Conservation (phyloP, 192 early-diverging fungal species). For the Coemansia sp. region DNA sequence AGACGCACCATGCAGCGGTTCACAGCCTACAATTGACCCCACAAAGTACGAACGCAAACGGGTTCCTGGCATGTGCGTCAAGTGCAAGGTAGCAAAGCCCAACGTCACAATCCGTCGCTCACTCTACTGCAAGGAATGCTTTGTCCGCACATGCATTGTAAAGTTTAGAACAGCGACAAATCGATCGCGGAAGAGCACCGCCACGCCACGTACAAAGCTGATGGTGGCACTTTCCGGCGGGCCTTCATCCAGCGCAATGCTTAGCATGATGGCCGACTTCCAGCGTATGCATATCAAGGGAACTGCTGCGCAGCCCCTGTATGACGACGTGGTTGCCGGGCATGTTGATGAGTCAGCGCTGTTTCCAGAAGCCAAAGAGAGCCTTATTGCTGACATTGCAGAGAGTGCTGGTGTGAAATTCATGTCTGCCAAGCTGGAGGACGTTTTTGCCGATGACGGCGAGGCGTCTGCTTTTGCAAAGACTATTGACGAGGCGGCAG, state of each 20-base stretch:
- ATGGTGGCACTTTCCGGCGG: slow-evolving; percentile 88
- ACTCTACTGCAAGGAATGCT: slow-evolving; percentile 83
- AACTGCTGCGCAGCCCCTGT: slow-evolving; percentile 60
- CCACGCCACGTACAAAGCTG: slow-evolving; percentile 55
- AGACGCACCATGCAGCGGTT: background rate
- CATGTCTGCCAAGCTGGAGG: slow-evolving; percentile 61
- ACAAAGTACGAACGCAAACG: slow-evolving; percentile 14
- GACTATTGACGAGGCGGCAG: slow-evolving; percentile 14
- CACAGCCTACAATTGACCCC: background rate
- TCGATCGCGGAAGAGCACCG: slow-evolving; percentile 50
- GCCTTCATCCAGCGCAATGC: slow-evolving; percentile 71
- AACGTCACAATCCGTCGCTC: slow-evolving; percentile 67
- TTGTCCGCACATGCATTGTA: slow-evolving; percentile 63
- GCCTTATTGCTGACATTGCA: slow-evolving; percentile 45
- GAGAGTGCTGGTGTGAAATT: slow-evolving; percentile 46
- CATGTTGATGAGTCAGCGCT: slow-evolving; percentile 75
- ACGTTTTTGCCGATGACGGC: slow-evolving; percentile 54
- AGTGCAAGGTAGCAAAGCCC: slow-evolving; percentile 73
- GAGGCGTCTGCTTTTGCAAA: slow-evolving; percentile 17
- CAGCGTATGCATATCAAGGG: slow-evolving; percentile 55
- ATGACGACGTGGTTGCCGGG: slow-evolving; percentile 66
- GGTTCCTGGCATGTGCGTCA: slow-evolving; percentile 60
- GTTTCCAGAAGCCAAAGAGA: slow-evolving; percentile 45
- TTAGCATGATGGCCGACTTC: slow-evolving; percentile 66
- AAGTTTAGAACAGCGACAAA: slow-evolving; percentile 70